Evolutionary conservation across 306 rosid species (phyloP).

Genomic region (Sindora glabra): DNA sequence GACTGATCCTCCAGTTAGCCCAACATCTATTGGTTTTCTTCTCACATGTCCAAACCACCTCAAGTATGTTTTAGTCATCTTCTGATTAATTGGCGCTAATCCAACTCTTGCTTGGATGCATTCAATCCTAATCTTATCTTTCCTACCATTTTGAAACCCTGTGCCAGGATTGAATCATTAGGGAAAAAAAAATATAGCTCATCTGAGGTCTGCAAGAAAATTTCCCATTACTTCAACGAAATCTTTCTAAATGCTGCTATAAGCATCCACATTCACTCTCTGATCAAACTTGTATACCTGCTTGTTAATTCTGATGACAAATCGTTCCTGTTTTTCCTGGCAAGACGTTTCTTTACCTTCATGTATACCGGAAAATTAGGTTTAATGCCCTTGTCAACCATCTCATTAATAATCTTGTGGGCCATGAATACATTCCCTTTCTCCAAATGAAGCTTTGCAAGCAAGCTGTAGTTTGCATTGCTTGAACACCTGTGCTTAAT

Average conservation of each 20-base stretch:
- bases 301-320: conserved; percentile 44
- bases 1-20: no score
- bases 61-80: no score
- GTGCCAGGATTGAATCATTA: no score
- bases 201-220: conserved; percentile 10
- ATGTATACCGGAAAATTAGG: conserved; percentile 44
- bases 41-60: no score
- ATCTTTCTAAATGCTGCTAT: no score
- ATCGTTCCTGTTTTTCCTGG: conserved; percentile 23
- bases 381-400: conserved; percentile 63
- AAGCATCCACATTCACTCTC: conserved; percentile 7
- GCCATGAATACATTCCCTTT: conserved; percentile 40
- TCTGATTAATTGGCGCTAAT: no score
- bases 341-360: conserved; percentile 31
- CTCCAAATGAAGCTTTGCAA: conserved; percentile 59
- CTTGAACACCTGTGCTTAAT: conserved; percentile 25
- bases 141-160: no score
- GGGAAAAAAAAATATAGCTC: no score
- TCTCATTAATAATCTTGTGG: conserved; percentile 37
- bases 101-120: no score
- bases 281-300: conserved; percentile 26
- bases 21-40: no score
- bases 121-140: no score
- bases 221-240: no score
- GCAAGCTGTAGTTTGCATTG: conserved; percentile 50